Evolutionary conservation across 768 basidiomycete genomes (phyloP).

Genomic region (Ramaria sp.): DNA sequence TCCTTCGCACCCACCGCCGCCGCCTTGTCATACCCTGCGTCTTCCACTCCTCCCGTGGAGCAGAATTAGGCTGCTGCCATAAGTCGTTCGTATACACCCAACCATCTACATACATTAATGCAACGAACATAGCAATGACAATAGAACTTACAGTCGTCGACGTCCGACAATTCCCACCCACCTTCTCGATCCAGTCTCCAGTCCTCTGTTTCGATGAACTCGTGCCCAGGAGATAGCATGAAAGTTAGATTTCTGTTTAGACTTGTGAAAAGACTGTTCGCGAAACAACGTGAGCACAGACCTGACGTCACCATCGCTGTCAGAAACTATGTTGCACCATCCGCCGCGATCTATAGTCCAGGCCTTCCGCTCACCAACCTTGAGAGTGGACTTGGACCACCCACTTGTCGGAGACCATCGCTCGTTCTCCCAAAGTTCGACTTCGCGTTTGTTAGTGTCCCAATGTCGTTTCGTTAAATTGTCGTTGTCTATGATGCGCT

Average conservation of each 20-base stretch:
- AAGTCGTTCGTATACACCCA: conserved; percentile 78
- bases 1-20: conserved; percentile 58
- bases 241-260: conserved; percentile 67
- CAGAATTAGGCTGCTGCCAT: conserved; percentile 46
- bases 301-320: conserved; percentile 49
- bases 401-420: conserved; percentile 32
- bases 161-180: conserved; percentile 37
- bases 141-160: conserved; percentile 24
- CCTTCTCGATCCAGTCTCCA: conserved; percentile 61
- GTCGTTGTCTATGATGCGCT: conserved; percentile 50
- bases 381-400: conserved; percentile 31
- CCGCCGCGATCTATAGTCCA: conserved; percentile 68
- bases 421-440: conserved; percentile 79
- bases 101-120: conserved; percentile 34
- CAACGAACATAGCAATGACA: conserved; percentile 12
- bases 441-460: conserved; percentile 51
- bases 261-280: conserved; percentile 18
- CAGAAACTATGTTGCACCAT: conserved; percentile 45
- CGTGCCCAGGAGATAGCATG: conserved; percentile 63
- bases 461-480: conserved; percentile 52
- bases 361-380: conserved; percentile 37
- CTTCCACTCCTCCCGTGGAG: conserved; percentile 32
- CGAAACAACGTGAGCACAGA: conserved; percentile 23
- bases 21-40: conserved; percentile 47
- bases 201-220: conserved; percentile 65